Conservation (phyloP, 2,329 filamentous ascomycete genomes). For the Penicillium sp. region DNA sequence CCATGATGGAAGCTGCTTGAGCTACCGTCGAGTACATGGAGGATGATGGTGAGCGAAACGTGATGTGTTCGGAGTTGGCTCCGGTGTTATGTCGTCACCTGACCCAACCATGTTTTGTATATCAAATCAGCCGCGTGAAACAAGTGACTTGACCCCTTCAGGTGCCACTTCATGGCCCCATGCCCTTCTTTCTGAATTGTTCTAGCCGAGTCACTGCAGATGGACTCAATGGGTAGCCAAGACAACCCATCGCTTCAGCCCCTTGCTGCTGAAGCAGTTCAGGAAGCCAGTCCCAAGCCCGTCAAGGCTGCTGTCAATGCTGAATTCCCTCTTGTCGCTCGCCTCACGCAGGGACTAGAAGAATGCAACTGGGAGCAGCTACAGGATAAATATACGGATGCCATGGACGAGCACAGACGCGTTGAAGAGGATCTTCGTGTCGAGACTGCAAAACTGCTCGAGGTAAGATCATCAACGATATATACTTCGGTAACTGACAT, state of each 20-base stretch:
- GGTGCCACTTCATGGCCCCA: not conserved
- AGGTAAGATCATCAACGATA: constrained; percentile 42
- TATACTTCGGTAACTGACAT: not conserved
- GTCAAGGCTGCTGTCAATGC: constrained; percentile 2
- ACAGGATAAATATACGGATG: constrained; percentile 62
- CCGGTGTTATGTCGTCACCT: constrained; percentile 22
- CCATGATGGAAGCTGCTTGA: constrained; percentile 23
- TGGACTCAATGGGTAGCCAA: not conserved
- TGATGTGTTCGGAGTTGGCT: constrained; percentile 7
- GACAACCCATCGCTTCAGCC: not conserved
- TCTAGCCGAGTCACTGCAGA: not conserved
- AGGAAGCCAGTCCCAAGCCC: not conserved
- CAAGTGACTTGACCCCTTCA: not conserved
- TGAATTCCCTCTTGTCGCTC: constrained; percentile 21
- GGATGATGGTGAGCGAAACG: not conserved
- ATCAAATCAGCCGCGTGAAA: not conserved
- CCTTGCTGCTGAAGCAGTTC: not conserved
- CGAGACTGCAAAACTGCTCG: constrained; percentile 64
- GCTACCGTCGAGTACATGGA: constrained; percentile 16
- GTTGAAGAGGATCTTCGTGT: constrained; percentile 62
- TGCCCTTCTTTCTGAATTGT: not conserved
- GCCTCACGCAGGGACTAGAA: constrained; percentile 49
- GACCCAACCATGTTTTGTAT: constrained; percentile 6
- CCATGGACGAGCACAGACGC: constrained; percentile 58
- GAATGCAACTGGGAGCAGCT: constrained; percentile 75